A percentile compares a stretch with the other conserved stretches of the same genome.
Conservation (phyloP, 352 stramenopile species). For the Phytophthora cactorum region DNA sequence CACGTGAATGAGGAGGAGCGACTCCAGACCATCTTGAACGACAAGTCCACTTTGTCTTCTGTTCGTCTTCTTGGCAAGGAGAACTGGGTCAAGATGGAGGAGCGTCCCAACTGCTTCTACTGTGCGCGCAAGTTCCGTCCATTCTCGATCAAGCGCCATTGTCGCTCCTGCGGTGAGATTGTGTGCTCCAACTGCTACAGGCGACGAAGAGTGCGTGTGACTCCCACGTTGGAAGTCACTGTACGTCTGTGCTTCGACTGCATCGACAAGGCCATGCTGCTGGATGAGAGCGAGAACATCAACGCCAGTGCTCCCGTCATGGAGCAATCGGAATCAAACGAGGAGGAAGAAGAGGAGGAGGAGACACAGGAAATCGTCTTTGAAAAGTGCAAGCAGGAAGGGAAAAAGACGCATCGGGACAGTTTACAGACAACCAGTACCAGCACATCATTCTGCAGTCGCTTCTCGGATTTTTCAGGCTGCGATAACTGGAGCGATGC, state of each 20-base stretch:
- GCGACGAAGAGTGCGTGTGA: constrained; percentile 58
- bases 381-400: constrained; percentile 13
- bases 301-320: constrained; percentile 12
- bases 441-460: constrained; percentile 44
- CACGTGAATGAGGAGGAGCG: constrained; percentile 62
- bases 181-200: constrained; percentile 80
- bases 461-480: constrained; percentile 49
- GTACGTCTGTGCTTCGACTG: constrained; percentile 82
- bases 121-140: constrained; percentile 79
- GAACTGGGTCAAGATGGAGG: constrained; percentile 80
- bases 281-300: constrained; percentile 24
- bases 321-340: constrained; percentile 10
- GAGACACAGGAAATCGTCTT: constrained; percentile 19
- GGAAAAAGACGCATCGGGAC: constrained; percentile 36
- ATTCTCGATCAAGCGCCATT: constrained; percentile 83
- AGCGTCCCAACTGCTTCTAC: constrained; percentile 77
- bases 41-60: constrained; percentile 57
- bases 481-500: constrained; percentile 45
- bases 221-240: constrained; percentile 37
- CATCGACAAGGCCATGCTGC: constrained; percentile 71
- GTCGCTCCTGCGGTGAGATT: constrained; percentile 79
- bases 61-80: constrained; percentile 61
- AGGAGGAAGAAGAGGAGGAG: constrained; percentile 21
- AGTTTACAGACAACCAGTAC: constrained; percentile 45
- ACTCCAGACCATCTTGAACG: constrained; percentile 59